Evolutionary conservation across 2,329 filamentous ascomycete genomes (phyloP), one percentile per base, ranked within the genome.

Genomic region (Colletotrichum sansevieriae): DNA sequence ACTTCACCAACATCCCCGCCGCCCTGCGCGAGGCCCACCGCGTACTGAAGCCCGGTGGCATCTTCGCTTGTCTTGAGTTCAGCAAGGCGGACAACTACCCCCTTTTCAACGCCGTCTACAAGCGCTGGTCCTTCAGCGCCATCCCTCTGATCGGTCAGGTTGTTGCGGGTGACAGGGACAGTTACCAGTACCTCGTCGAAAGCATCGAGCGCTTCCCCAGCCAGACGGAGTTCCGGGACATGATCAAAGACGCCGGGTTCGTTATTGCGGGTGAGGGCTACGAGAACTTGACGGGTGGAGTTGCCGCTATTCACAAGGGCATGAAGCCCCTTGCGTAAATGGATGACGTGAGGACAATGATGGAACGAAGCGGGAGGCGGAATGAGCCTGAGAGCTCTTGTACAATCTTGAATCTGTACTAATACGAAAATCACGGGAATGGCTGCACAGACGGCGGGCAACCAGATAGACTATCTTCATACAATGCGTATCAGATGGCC

Each of bases 141-240:
- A 99, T 99, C 72, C 96, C 96, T 0, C 80, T 99, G 73, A 98
- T 99, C 76, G 97, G 96, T 3, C 95, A 99, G 82, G 78, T 99
- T 70, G 95, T 99, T 15, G 95, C 96, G 2, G 94, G 93, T 7
- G 97, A 99, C 78, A 86, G 95, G 65, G 95, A 97, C 76, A 97
- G 94, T 78, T 99, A 99, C 80, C 96, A 99, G 84, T 99, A 99
- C 81, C 85, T 99, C 10, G 96, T 99, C 10, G 96, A 99, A 85
- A 98, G 95, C 80, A 99, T 99, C 79, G 95, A 98, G 81, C 85
- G 88, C 55, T 98, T 98, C 78, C 97, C 96, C 0, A 91, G 84
- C 73, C 97, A 99, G 83, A 86, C 90, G 60, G 90, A 93, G 73
- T 99, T 97, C 77, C 87, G 91, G 72, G 86, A 88, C 39, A 94